Evolutionary conservation across 1,284 basidiomycete genomes (phyloP).

Genomic region (Cryptococcus sp.): DNA sequence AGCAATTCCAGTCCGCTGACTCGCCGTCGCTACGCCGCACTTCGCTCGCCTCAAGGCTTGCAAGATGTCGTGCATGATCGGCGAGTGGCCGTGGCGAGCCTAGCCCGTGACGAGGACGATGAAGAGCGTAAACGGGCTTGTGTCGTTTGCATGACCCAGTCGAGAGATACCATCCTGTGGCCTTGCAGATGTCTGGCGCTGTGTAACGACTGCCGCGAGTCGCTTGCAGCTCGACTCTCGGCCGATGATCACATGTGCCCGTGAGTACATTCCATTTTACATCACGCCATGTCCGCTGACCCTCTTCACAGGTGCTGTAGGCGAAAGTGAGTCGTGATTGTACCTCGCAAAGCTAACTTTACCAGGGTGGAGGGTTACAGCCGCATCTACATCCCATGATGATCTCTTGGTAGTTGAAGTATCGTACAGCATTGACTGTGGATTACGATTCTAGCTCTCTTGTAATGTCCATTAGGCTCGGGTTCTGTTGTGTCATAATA

Average conservation of each 20-base stretch:
- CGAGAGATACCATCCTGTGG: conserved; percentile 50
- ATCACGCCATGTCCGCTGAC: conserved; percentile 4
- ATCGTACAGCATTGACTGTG: background rate
- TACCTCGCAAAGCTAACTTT: conserved; percentile 2
- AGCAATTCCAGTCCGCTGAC: conserved; percentile 42
- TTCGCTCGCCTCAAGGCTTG: conserved; percentile 20
- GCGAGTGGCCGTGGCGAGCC: conserved; percentile 16
- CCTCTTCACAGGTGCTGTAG: conserved; percentile 24
- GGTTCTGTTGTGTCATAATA: too few species aligned
- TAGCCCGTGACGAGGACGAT: conserved; percentile 38
- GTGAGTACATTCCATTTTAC: conserved; percentile 17
- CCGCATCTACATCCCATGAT: conserved; percentile 44
- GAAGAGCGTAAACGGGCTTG: conserved; percentile 45
- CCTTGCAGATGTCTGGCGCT: conserved; percentile 51
- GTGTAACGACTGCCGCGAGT: conserved; percentile 51
- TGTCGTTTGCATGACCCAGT: conserved; percentile 50
- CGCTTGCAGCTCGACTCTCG: conserved; percentile 43
- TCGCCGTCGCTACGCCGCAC: conserved; percentile 41
- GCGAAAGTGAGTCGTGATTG: conserved; percentile 26
- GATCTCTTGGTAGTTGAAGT: background rate
- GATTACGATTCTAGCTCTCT: too few species aligned
- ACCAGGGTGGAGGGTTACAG: conserved; percentile 47
- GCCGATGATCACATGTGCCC: conserved; percentile 51
- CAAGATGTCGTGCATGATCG: conserved; percentile 24
- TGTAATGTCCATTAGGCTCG: too few species aligned